A percentile compares a stretch with the other conserved stretches of the same genome.
phyloP scores from a whole-genome alignment of 1,284 basidiomycete species.

The Ganoderma multipileum region DNA sequence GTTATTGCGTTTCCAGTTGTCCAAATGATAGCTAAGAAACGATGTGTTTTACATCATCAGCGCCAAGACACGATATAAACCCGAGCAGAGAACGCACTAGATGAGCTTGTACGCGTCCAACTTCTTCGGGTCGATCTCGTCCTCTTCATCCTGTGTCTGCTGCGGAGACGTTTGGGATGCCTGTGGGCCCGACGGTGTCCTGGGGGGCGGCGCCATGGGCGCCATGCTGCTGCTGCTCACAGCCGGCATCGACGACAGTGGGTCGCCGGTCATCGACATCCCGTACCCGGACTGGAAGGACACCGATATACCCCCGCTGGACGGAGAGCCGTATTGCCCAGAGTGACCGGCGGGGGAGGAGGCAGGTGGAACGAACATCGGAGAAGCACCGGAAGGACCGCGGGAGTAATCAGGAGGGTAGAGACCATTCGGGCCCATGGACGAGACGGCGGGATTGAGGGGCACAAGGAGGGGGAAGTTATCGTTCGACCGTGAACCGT shows the following conservation, averaged over 20 bases:
- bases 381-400: constrained; percentile 55
- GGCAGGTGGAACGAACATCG: constrained; percentile 65
- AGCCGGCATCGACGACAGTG: constrained; percentile 57
- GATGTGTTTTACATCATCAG: constrained; percentile 1
- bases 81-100: constrained; percentile 51
- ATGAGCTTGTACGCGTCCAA: constrained; percentile 85
- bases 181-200: constrained; percentile 31
- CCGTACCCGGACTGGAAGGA: constrained; percentile 60
- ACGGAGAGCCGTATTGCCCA: constrained; percentile 44
- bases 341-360: constrained; percentile 47
- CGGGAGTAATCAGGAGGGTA: constrained; percentile 64
- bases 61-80: not conserved
- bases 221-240: constrained; percentile 41
- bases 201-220: constrained; percentile 35
- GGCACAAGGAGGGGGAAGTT: constrained; percentile 63
- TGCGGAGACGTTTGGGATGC: constrained; percentile 33
- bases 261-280: constrained; percentile 63
- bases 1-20: constrained; percentile 83
- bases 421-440: constrained; percentile 43
- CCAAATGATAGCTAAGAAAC: constrained; percentile 74
- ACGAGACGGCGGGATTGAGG: constrained; percentile 49
- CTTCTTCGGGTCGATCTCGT: constrained; percentile 64
- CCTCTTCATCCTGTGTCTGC: constrained; percentile 44
- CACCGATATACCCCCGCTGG: constrained; percentile 38
- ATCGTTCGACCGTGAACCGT: constrained; percentile 45